Conservation (phyloP, 148 eudicot genomes). For the Camellia granthamiana region DNA sequence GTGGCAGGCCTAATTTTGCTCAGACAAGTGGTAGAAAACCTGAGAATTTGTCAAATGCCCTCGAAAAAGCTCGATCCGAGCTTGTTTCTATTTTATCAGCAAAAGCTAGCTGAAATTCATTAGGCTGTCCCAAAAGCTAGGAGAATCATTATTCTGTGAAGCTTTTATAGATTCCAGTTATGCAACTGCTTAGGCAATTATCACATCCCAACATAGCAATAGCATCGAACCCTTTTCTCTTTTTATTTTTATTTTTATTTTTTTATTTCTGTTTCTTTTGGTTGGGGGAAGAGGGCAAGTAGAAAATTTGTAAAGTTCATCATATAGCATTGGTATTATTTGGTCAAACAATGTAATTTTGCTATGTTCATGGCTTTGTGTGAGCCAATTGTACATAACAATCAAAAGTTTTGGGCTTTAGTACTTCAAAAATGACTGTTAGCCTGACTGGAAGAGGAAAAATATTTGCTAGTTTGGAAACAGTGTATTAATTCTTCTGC, state of each 20-base stretch:
- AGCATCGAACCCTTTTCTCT: neutral
- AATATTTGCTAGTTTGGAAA: too few relatives aligned
- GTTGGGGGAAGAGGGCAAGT: neutral
- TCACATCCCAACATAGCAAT: neutral
- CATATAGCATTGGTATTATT: neutral
- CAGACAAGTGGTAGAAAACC: too few relatives aligned
- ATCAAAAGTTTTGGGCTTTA: too few relatives aligned
- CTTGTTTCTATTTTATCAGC: constrained; percentile 52
- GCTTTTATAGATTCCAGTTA: neutral
- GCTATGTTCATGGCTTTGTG: neutral
- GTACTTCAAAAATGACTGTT: too few relatives aligned
- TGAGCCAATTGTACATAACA: too few relatives aligned
- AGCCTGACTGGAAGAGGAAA: too few relatives aligned
- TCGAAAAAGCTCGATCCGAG: too few relatives aligned
- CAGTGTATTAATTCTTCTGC: too few relatives aligned
- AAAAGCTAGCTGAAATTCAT: constrained; percentile 43
- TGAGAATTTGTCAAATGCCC: too few relatives aligned
- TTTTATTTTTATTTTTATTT: too few relatives aligned
- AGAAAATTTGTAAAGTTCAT: neutral
- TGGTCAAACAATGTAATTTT: neutral
- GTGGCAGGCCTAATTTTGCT: too few relatives aligned
- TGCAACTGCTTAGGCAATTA: constrained; percentile 1
- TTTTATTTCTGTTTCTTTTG: too few relatives aligned
- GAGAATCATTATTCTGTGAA: neutral
- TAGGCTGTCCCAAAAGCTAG: neutral